These are phyloP conservation scores for Botrytis byssoidea DNA, from an alignment of 2,329 filamentous ascomycete species.

Conservation along the genomic window DNA sequence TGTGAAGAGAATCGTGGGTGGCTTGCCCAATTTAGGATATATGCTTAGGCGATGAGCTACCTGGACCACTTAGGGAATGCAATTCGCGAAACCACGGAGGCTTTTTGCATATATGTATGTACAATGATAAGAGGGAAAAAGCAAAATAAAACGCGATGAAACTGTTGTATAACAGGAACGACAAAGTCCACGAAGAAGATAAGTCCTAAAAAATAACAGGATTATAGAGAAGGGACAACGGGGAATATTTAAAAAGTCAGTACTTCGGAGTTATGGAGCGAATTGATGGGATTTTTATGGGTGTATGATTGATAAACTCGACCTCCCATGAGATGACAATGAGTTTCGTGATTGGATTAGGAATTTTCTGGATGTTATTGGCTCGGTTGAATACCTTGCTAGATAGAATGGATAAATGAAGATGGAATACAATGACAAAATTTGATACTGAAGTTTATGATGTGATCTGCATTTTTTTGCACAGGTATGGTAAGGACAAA, in stretches of 20 bases:
- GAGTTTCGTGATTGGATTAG: neutral
- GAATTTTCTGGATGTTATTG: neutral
- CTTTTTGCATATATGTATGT: neutral
- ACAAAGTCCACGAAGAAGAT: neutral
- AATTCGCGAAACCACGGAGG: neutral
- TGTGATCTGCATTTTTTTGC: neutral
- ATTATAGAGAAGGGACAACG: neutral
- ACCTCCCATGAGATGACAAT: neutral
- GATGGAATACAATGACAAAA: neutral
- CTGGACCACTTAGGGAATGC: neutral
- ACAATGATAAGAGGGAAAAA: neutral
- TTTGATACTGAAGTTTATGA: neutral
- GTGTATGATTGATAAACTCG: neutral
- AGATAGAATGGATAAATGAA: neutral
- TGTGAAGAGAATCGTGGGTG: slow-evolving; percentile 37
- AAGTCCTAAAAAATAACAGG: neutral
- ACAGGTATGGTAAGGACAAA: neutral
- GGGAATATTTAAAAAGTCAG: neutral
- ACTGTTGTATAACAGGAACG: neutral
- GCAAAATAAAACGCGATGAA: neutral
- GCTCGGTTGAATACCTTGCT: slow-evolving; percentile 1
- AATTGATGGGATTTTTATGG: neutral
- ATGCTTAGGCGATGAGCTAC: slow-evolving; percentile 36
- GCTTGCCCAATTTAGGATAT: slow-evolving; percentile 40
- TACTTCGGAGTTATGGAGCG: slow-evolving; percentile 1